Percentiles rank a stretch among this genome's conserved stretches.
Conservation (phyloP, 139 green algal genomes). For the Tetradesmus lagerheimii region DNA sequence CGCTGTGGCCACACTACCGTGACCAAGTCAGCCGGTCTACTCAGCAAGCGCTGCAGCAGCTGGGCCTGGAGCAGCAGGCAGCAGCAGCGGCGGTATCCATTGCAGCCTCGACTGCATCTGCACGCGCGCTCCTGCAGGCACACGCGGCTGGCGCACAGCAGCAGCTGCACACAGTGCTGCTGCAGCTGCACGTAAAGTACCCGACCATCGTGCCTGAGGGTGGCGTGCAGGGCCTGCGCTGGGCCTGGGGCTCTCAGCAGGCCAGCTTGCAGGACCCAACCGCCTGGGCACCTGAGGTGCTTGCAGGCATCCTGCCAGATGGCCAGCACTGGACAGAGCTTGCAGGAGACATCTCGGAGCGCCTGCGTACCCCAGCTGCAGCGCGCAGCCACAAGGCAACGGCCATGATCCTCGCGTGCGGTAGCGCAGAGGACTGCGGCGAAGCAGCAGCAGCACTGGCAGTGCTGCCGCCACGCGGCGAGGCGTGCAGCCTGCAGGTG, state of each 20-base stretch:
- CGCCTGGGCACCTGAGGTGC: slow-evolving; percentile 1
- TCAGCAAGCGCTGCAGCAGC: not conserved
- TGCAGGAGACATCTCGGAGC: slow-evolving; percentile 43
- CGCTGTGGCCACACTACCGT: not conserved
- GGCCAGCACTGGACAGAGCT: slow-evolving; percentile 25
- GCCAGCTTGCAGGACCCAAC: not conserved
- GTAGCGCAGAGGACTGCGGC: slow-evolving; percentile 6
- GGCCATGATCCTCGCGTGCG: slow-evolving; percentile 34
- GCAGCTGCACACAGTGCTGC: not conserved
- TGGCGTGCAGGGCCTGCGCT: not conserved
- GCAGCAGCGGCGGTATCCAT: not conserved
- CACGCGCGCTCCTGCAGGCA: not conserved
- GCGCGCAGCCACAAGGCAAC: slow-evolving; percentile 34
- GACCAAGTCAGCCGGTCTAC: not conserved
- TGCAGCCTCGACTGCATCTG: not conserved
- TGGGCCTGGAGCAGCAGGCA: slow-evolving; percentile 2
- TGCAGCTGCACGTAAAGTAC: slow-evolving; percentile 9
- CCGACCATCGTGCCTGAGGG: not conserved
- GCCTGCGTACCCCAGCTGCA: slow-evolving; percentile 13
- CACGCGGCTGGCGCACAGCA: not conserved
- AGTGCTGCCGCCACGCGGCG: not conserved
- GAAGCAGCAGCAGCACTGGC: slow-evolving; percentile 23
- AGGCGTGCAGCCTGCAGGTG: slow-evolving; percentile 24
- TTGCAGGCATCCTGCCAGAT: slow-evolving; percentile 16
- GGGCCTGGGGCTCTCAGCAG: not conserved